Evolutionary conservation across 345 rosid species (phyloP), one percentile per base, ranked within the genome.

Genomic region (Citrus maxima): DNA sequence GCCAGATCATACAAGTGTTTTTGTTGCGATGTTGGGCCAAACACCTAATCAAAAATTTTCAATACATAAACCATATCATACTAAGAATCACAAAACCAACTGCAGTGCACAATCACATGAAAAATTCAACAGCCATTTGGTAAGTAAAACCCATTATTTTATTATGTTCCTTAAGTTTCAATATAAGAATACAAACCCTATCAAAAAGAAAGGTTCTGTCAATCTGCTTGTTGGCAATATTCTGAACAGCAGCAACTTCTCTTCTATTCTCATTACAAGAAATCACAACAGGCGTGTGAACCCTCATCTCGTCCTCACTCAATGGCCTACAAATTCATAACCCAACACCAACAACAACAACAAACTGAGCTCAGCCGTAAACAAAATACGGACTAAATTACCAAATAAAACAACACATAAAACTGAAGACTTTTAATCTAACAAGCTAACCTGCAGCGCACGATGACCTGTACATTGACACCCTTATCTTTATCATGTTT

Each of bases 161-260:
- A n/a, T 35, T 30, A 19, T 6, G 55, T 9, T 38, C 25, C 28
- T 24, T 24, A n/a, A 40, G 55, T 42, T 42, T 6, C 54, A 25
- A 10, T 25, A 69, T 6, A 1, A 24, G 14, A 64, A 10, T 32
- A 18, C 74, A 27, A 79, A 93, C 99, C 99, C 89, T 96, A 82
- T 96, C 98, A 79, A 96, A 96, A 81, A 88, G 88, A 82, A 96
- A 96, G 79, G 93, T 92, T 83, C 98, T 89, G 83, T 94, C 99
- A 87, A 96, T 94, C 84, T 96, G 98, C 86, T 96, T 96, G 82
- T 92, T 92, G 73, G 98, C 98, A 80, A 96, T 96, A 80, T 75
- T 92, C 85, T 96, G 99, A 70, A 91, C 81, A 1, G 99, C 94
- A 18, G 87, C 80, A 85, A 96, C 98, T 92, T 94, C 99, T 87